phyloP scores from a whole-genome alignment of 2,329 filamentous ascomycete genomes.

The Diaporthe nobilis region DNA sequence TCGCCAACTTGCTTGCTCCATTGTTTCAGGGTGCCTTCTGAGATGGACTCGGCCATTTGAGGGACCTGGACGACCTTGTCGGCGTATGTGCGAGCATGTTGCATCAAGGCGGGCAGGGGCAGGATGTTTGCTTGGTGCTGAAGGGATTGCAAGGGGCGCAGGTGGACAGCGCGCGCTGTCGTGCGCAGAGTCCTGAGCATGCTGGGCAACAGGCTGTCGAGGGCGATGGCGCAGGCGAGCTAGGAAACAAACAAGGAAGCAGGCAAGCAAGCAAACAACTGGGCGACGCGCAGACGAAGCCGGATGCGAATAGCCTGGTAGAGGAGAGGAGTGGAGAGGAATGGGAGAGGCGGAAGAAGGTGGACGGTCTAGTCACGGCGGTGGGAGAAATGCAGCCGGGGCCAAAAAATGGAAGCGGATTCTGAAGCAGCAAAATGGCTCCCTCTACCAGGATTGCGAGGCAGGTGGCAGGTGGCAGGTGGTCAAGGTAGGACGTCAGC shows the following conservation, averaged over 20 bases:
- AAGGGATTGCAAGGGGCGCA: slow-evolving; percentile 53
- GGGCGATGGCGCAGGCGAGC: background rate
- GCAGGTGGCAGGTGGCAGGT: slow-evolving; percentile 24
- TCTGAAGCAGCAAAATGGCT: slow-evolving; percentile 33
- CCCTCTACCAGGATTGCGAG: slow-evolving; percentile 21
- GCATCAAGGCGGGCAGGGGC: slow-evolving; percentile 65
- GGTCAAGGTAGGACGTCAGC: slow-evolving; percentile 26
- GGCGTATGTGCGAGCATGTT: slow-evolving; percentile 76
- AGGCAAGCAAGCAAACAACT: slow-evolving; percentile 1
- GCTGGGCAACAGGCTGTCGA: slow-evolving; percentile 21
- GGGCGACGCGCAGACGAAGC: slow-evolving; percentile 22
- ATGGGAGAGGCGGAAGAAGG: slow-evolving; percentile 2
- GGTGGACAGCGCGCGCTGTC: slow-evolving; percentile 47
- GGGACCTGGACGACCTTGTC: slow-evolving; percentile 93
- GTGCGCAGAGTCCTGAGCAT: slow-evolving; percentile 45
- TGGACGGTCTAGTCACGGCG: background rate
- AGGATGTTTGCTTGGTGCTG: slow-evolving; percentile 40
- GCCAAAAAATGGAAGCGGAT: slow-evolving; percentile 28
- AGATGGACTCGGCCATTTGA: slow-evolving; percentile 98
- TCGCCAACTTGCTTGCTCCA: slow-evolving; percentile 95
- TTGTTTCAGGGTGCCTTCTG: slow-evolving; percentile 95
- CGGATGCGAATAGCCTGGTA: background rate
- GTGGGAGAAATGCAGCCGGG: slow-evolving; percentile 18
- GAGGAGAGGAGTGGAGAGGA: slow-evolving; percentile 5
- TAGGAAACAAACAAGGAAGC: background rate